phyloP scores from a whole-genome alignment of 1,284 basidiomycete species.

The Somion occarium region DNA sequence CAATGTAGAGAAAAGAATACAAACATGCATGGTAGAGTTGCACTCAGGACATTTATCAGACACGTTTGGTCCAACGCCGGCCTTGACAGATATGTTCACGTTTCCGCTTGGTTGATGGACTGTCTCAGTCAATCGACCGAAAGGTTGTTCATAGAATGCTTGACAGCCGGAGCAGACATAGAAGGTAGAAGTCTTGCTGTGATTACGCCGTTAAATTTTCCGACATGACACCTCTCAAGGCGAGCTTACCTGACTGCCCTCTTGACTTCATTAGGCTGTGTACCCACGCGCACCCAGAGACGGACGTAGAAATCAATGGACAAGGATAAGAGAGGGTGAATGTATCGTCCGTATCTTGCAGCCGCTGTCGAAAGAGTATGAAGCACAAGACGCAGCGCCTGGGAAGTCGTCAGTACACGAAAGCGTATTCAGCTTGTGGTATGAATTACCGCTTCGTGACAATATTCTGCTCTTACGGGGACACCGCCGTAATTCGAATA shows the following conservation, averaged over 20 bases:
- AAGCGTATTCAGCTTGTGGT: no score
- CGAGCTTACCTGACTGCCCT: slow-evolving; percentile 65
- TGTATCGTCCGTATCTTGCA: slow-evolving; percentile 87
- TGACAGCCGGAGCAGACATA: slow-evolving; percentile 85
- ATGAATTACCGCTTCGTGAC: slow-evolving; percentile 88
- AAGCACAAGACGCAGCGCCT: slow-evolving; percentile 89
- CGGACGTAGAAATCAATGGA: slow-evolving; percentile 99
- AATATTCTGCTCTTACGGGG: slow-evolving; percentile 88
- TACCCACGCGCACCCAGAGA: slow-evolving; percentile 80
- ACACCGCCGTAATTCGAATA: slow-evolving; percentile 97
- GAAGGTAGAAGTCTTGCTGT: slow-evolving; percentile 79
- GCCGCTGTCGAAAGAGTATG: slow-evolving; percentile 85
- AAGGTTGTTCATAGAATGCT: slow-evolving; percentile 71
- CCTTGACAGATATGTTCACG: slow-evolving; percentile 65
- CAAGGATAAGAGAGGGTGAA: slow-evolving; percentile 87
- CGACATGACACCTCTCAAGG: no score
- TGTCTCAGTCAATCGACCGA: slow-evolving; percentile 67
- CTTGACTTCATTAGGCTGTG: slow-evolving; percentile 85
- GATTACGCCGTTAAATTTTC: no score
- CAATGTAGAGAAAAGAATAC: no score
- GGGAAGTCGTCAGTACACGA: neutral
- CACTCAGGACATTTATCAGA: slow-evolving; percentile 78
- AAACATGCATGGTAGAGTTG: slow-evolving; percentile 68
- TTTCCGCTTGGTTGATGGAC: slow-evolving; percentile 47
- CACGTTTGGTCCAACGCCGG: slow-evolving; percentile 67